Base-by-base conservation (phyloP, 805 yeast species). In the Schwanniomyces occidentalis region DNA sequence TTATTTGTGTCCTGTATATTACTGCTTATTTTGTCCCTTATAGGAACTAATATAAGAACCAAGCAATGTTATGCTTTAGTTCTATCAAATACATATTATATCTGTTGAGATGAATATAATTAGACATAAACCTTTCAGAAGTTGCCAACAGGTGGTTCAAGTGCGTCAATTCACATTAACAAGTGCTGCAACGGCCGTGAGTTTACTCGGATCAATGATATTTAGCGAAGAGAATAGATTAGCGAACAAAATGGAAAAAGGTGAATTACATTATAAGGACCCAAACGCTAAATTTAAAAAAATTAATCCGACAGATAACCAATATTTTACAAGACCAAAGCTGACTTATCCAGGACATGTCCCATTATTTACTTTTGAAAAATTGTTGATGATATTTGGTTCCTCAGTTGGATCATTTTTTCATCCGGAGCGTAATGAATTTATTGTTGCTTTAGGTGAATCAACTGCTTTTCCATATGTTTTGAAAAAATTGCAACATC, bases 401-500 rank as follows among this genome's bases (percentile, higher is more conserved):
- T 83, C 95, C 3, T 87, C 95, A 2, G 52, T 85, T 13, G 91
- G 90, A 16, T 83, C 96, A 0, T 80, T 69, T 49, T 66, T 76
- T 32, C 89, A 84, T 50, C 95, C 93, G 5, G 88, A 82, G 48
- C 62, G 81, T 37, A 86, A 86, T 38, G 78, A 77, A 40, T 80
- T 82, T 49, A 83, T 85, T 38, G 89, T 83, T 15, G 89, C 85
- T 24, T 67, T 85, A 46, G 99, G 99, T 1, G 99, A 93, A 56
- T 80, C 91, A 10, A 84, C 96, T 0, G 95, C 96, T 6, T 68
- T 84, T 25, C 80, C 83, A 7, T 73, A 71, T 19, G 78, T 89
- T 21, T 70, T 95, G 34, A 70, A 68, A 14, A 61, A 70, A 10
- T 59, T 93, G 38, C 78, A 87, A 46, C 67, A 68, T 17, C 76